A percentile compares a stretch with the other conserved stretches of the same genome.
Evolutionary conservation across 202 grass and related monocot species (phyloP).

Genomic region (Bolboschoenoplectus hybrid): DNA sequence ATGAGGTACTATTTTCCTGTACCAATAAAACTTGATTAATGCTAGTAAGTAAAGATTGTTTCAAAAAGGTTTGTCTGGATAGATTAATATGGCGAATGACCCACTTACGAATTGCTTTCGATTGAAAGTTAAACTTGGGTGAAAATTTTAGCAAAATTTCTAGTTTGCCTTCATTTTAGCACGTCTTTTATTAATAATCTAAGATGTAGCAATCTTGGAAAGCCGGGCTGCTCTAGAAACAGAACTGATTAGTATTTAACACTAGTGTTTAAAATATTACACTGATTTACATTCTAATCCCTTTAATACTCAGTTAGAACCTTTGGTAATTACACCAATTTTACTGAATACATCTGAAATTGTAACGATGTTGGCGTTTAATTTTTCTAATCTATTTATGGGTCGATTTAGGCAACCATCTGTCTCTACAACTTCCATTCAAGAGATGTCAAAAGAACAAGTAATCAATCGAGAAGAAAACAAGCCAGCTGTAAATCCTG

Average conservation of each 20-base stretch:
- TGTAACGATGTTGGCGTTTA: not conserved
- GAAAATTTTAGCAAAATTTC: not conserved
- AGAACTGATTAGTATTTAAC: not conserved
- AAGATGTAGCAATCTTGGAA: not conserved
- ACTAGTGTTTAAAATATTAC: conserved; percentile 6
- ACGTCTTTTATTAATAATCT: not conserved
- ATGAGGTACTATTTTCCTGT: conserved; percentile 33
- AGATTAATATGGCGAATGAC: not conserved
- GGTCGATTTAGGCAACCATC: conserved; percentile 42
- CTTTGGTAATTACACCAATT: not conserved
- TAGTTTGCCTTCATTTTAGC: not conserved
- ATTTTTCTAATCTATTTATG: conserved; percentile 6
- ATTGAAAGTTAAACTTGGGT: not conserved
- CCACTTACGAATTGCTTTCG: not conserved
- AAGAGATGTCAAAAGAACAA: conserved; percentile 18
- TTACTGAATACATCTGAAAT: conserved; percentile 1
- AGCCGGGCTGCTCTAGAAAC: not conserved
- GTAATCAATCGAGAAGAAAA: conserved; percentile 11
- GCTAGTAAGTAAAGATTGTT: not conserved
- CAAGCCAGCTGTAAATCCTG: conserved; percentile 59
- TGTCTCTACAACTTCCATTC: conserved; percentile 25
- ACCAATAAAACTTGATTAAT: not conserved
- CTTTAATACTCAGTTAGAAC: not conserved
- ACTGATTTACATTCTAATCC: not conserved
- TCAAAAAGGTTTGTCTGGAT: not conserved